Base-by-base conservation (phyloP, 208 protist species). In the Crithidia brevicula region DNA sequence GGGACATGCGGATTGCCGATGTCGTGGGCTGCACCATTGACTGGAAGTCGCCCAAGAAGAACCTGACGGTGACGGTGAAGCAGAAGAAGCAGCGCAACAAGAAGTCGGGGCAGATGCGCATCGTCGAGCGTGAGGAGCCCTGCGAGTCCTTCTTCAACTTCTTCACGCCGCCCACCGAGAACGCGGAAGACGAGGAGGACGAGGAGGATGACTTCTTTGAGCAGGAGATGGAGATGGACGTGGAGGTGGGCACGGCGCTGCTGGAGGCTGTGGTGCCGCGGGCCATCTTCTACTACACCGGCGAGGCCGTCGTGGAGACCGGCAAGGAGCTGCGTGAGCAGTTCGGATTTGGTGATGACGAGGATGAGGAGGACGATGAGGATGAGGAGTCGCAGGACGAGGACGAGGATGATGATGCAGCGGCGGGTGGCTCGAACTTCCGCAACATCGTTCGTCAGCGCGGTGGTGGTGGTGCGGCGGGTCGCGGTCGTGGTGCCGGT, bases 101-200 rank as follows among this genome's bases (percentile, higher is more conserved):
- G 87, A 87, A 69, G 33, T 89, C 74, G 10, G 93, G 93, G 25
- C 77, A 81, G 60, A 91, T 92, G 40, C 86, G 94, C 52, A 75
- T 92, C 22, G 86, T 96, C 23, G 83, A 83, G 53, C 89, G 86
- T 23, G 85, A 92, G 45, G 93, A 97, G 77, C 79, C 86, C 30
- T 88, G 81, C 38, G 78, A 86, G 30, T 94, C 85, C 30, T 98
- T 98, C 82, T 98, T 98, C 64, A 91, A 91, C 72, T 97, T 98
- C 86, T 98, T 98, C 74, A 83, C 56, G 9, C 77, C 92, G 16
- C 91, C 88, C 18, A 68, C 85, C 36, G 33, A 67, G 15, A 18
- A 77, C 18, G 58, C 82, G 13, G 82, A 86, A n/a, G 69, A 83
- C n/a, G 73, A 85, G 1, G 80, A 88, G n/a, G 63, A 86, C 6